Evolutionary conservation across 2,329 filamentous ascomycete genomes (phyloP), one percentile per base, ranked within the genome.

Genomic region (Aspergillus pseudoterreus): DNA sequence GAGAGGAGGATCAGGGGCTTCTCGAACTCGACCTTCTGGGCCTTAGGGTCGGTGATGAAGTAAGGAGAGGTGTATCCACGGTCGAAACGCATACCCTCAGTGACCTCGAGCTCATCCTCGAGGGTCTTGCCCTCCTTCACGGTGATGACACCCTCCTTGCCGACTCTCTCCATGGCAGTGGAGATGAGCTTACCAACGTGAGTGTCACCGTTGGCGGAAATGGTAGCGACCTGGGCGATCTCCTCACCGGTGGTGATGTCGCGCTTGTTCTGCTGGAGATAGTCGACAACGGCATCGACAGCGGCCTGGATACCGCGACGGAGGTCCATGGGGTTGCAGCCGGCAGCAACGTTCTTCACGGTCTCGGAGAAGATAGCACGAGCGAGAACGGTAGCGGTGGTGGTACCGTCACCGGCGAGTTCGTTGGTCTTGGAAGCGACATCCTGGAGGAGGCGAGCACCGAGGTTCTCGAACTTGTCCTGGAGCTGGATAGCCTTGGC

Each of bases 71-170:
- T 92, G 76, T 88, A 99, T 58, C 94, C 94, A 70, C 94, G 92
- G 84, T 99, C 94, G 79, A 99, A 99, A 76, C 94, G 91, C 94
- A 99, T 99, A 73, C 94, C 94, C 86, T 99, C 94, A 54, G 94
- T 99, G 57, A 99, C 86, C 80, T 99, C 94, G 51, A 99, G 87
- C 84, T 99, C 94, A 65, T 99, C 94, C 67, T 89, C 85, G 71
- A 95, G 87, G 55, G 94, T 97, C 88, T 97, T 99, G 73, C 94
- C 94, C 83, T 99, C 94, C 87, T 99, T 99, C 71, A 97, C 92
- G 53, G 94, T 99, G 75, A 99, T 99, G 70, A 99, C 94, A 82
- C 94, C 94, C 81, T 99, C 94, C 84, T 99, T 99, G 77, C 94
- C 94, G 59, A 99, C 94, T 84, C 95, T 96, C 84, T 99, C 94